Evolutionary conservation across 768 basidiomycete genomes (phyloP), one percentile per base, ranked within the genome.

Genomic region (Pleurotus eryngii): DNA sequence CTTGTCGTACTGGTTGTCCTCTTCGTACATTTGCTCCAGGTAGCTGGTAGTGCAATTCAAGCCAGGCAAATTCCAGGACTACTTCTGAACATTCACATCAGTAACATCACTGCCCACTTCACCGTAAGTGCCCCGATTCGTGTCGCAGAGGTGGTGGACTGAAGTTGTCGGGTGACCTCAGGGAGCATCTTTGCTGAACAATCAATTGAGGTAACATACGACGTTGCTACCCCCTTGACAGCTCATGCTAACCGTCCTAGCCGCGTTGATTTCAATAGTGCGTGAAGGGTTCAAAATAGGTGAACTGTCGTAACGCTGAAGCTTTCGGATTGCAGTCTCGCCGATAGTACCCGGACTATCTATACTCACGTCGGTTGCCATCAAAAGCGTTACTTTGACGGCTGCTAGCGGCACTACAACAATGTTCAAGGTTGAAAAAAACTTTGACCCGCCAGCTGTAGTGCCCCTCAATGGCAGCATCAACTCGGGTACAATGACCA

Each of bases 31-130:
- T 5, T 54, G 9, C 18, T 24, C 11, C 9, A 15, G 9, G 39
- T 24, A 8, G 39, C 51, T n/a, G 8, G 35, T 6, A 12, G 35
- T 4, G 17, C 51, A 8, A 6, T 37, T 8, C 17, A n/a, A 5
- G 22, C n/a, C 5, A 54, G 51, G 24, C 51, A 54, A 12, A 9
- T 54, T 1, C 35, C 51, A 4, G 51, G 18, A 5, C 37, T 54
- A 9, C 37, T 40, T 6, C 18, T 54, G 0, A 40, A 40, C 39
- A 22, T 54, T n/a, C 51, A 39, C 40, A 17, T 53, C 20, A 53
- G 51, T 17, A 40, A 40, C 37, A 24, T 53, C 18, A 53, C 11
- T 40, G 51, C 51, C 4, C 51, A 53, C 37, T 53, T 53, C n/a
- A 53, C 51, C 24, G 51, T 40, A 40, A 39, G 51, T n/a, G 26